A percentile compares a stretch with the other conserved stretches of the same genome.
phyloP scores from a whole-genome alignment of 2,329 filamentous ascomycete species.

The Arthrobotrys pseudoclavata region DNA sequence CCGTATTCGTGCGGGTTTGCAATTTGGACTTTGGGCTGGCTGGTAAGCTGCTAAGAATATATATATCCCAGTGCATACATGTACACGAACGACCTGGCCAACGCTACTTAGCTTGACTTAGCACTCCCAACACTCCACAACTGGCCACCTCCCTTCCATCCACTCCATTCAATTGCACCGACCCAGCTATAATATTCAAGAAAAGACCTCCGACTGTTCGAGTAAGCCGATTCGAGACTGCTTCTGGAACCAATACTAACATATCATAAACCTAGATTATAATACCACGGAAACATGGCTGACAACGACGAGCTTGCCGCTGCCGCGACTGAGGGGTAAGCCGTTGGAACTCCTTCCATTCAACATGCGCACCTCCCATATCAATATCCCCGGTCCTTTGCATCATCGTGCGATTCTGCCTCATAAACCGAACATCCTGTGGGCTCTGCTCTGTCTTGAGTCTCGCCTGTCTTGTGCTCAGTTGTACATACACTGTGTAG shows the following conservation, averaged over 20 bases:
- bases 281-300: conserved; percentile 31
- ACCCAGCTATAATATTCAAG: conserved; percentile 1
- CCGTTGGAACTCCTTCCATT: not conserved
- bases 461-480: not conserved
- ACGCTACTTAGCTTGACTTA: not conserved
- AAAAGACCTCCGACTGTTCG: conserved; percentile 2
- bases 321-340: conserved; percentile 49
- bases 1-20: conserved; percentile 29
- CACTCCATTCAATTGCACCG: conserved; percentile 4
- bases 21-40: not conserved
- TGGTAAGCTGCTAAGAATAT: conserved; percentile 12
- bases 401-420: not conserved
- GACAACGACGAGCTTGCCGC: conserved; percentile 45
- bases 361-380: no score
- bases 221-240: conserved; percentile 11
- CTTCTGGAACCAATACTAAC: not conserved
- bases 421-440: not conserved
- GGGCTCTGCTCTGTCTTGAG: not conserved
- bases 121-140: conserved; percentile 24
- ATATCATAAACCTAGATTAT: not conserved
- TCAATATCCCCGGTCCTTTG: not conserved
- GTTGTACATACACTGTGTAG: not conserved
- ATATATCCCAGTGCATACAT: conserved; percentile 19
- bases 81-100: conserved; percentile 7
- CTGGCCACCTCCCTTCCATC: not conserved